phyloP scores from a whole-genome alignment of 306 rosid species.

The Trifolium dubium region DNA sequence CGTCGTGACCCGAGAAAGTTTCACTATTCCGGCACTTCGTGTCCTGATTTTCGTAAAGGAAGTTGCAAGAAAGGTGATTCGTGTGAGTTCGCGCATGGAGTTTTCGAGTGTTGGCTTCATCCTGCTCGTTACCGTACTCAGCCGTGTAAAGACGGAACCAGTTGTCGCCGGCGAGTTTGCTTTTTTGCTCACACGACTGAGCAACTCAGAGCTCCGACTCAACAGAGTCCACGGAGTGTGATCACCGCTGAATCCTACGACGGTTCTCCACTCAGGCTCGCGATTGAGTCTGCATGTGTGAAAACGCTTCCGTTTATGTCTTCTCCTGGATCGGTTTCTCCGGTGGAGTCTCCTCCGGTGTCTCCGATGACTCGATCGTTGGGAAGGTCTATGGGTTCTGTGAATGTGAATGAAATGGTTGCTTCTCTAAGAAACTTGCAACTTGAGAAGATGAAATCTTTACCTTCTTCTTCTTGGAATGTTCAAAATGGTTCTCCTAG shows the following conservation, averaged over 20 bases:
- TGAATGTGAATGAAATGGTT: constrained; percentile 59
- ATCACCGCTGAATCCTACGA: constrained; percentile 63
- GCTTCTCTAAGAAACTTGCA: constrained; percentile 77
- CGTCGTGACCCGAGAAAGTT: constrained; percentile 87
- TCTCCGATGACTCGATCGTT: constrained; percentile 64
- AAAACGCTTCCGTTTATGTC: constrained; percentile 53
- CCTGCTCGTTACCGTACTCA: constrained; percentile 91
- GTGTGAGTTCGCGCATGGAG: constrained; percentile 92
- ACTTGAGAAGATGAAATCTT: constrained; percentile 63
- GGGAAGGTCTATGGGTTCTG: constrained; percentile 62
- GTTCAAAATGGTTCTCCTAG: constrained; percentile 56
- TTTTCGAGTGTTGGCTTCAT: constrained; percentile 98
- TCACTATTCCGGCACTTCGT: constrained; percentile 82
- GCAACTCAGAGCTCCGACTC: constrained; percentile 79
- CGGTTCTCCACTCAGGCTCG: constrained; percentile 70
- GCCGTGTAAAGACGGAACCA: constrained; percentile 91
- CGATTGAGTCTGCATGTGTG: constrained; percentile 43
- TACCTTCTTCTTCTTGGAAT: constrained; percentile 66
- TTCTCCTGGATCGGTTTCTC: constrained; percentile 57
- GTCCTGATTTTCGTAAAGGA: constrained; percentile 92
- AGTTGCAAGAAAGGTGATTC: constrained; percentile 78
- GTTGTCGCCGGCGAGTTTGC: constrained; percentile 79
- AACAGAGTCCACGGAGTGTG: constrained; percentile 63
- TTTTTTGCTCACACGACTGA: constrained; percentile 95
- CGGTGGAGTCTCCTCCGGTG: constrained; percentile 75